phyloP scores from a whole-genome alignment of 495 filamentous ascomycete genomes.

The Podospora comata region DNA sequence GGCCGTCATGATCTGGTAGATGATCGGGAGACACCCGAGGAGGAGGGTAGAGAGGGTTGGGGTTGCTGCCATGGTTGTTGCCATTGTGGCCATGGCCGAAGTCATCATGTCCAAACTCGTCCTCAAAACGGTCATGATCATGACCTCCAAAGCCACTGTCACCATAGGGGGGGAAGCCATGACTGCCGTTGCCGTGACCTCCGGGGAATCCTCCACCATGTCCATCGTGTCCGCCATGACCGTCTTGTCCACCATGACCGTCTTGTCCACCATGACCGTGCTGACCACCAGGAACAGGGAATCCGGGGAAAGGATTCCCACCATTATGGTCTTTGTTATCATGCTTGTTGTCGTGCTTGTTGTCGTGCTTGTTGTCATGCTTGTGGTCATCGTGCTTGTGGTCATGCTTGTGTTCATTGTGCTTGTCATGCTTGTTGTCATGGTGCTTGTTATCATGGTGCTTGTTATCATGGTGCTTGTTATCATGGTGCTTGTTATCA shows the following conservation, averaged over 20 bases:
- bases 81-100: background rate
- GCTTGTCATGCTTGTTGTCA: slow-evolving; percentile 3
- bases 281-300: background rate
- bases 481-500: too few species aligned
- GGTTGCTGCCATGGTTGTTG: background rate
- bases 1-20: background rate
- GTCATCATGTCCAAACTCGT: background rate
- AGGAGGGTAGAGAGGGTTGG: background rate
- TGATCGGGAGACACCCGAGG: background rate
- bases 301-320: background rate
- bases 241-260: slow-evolving; percentile 1
- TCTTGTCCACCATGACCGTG: slow-evolving; percentile 3
- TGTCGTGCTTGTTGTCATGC: slow-evolving; percentile 8
- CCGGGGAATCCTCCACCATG: slow-evolving; percentile 3
- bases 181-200: slow-evolving; percentile 1
- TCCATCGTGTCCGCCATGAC: background rate
- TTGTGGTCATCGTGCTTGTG: slow-evolving; percentile 10
- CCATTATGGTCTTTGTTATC: slow-evolving; percentile 9
- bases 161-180: background rate
- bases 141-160: background rate
- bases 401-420: background rate
- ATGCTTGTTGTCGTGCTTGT: slow-evolving; percentile 12
- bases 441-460: too few species aligned
- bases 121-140: background rate
- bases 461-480: too few species aligned